Conservation (phyloP, 2,329 filamentous ascomycete species). For the Aspergillus sp. region DNA sequence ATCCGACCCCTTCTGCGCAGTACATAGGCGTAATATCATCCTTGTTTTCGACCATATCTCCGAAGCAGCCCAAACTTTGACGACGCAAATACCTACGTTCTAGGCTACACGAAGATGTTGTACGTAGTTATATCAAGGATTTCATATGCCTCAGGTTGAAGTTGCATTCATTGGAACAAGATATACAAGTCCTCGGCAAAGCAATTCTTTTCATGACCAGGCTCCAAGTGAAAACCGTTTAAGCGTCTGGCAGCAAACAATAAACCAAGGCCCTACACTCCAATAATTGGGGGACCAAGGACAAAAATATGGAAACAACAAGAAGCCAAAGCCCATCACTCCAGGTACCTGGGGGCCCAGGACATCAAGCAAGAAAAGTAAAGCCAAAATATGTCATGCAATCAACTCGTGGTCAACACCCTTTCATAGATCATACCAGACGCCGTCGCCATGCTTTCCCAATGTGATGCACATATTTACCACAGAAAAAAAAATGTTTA, state of each 20-base stretch:
- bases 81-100: not conserved
- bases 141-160: too few species aligned
- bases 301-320: slow-evolving; percentile 3
- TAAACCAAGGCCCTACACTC: not conserved
- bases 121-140: too few species aligned
- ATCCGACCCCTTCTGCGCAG: not conserved
- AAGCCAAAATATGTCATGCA: slow-evolving; percentile 17
- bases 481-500: slow-evolving; percentile 11
- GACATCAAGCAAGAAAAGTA: slow-evolving; percentile 6
- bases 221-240: too few species aligned
- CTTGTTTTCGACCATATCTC: not conserved
- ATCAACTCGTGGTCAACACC: slow-evolving; percentile 18
- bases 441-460: slow-evolving; percentile 29
- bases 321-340: slow-evolving; percentile 9
- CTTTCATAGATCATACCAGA: slow-evolving; percentile 21
- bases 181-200: too few species aligned
- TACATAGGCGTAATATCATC: not conserved
- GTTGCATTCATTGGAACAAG: too few species aligned
- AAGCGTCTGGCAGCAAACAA: slow-evolving; percentile 5
- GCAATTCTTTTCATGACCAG: too few species aligned
- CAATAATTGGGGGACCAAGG: slow-evolving; percentile 1
- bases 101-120: too few species aligned
- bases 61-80: not conserved
- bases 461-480: slow-evolving; percentile 25
- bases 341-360: slow-evolving; percentile 11